Evolutionary conservation across 306 rosid genomes (phyloP).

Genomic region (Vigna reflexopilosa): DNA sequence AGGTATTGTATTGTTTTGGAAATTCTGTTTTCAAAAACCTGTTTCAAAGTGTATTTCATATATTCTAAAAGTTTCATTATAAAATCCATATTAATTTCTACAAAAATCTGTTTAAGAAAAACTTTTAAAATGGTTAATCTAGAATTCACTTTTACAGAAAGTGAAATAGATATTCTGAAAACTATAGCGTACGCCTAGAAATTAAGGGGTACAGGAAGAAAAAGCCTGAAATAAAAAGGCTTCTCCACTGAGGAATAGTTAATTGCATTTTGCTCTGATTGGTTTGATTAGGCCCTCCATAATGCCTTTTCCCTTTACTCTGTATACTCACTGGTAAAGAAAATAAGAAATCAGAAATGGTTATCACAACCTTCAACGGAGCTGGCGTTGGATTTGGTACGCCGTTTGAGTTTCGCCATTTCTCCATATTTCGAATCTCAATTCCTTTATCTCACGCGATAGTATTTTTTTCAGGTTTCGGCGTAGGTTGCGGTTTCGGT

Average conservation of each 20-base stretch:
- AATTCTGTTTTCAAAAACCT: too few species aligned
- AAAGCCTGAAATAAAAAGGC: not conserved
- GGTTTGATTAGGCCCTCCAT: not conserved
- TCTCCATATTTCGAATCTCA: constrained; percentile 2
- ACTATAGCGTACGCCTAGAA: too few species aligned
- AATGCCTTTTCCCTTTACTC: not conserved
- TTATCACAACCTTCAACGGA: constrained; percentile 83
- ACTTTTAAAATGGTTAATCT: too few species aligned
- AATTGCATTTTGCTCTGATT: not conserved
- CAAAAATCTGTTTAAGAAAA: too few species aligned
- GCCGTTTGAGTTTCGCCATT: not conserved
- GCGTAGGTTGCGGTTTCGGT: constrained; percentile 94
- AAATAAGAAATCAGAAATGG: constrained; percentile 54
- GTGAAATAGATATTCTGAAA: too few species aligned
- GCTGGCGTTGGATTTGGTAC: constrained; percentile 91
- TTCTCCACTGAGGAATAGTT: not conserved
- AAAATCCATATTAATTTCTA: too few species aligned
- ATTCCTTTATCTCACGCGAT: not conserved
- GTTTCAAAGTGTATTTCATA: too few species aligned
- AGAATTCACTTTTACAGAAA: too few species aligned
- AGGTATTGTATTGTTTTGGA: too few species aligned
- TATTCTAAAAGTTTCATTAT: too few species aligned
- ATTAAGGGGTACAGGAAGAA: too few species aligned
- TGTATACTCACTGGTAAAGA: not conserved
- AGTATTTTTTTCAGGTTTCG: constrained; percentile 68